Conservation (phyloP, 257 asterid species). For the Datura wrightii region DNA sequence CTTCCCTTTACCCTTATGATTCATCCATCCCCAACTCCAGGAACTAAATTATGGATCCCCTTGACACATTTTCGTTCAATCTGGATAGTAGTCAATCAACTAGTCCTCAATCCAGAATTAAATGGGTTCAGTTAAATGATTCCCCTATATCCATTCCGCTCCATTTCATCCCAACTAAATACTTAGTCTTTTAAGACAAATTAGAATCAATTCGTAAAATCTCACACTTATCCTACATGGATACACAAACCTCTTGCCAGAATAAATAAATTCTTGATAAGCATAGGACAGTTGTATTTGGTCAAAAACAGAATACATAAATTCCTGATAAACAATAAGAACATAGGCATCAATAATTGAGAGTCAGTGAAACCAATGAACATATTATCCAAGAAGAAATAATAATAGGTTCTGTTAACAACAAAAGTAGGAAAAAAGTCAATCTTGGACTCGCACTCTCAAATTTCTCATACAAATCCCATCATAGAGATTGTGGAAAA, state of each 20-base stretch:
- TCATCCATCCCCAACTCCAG: not conserved
- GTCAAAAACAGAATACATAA: not conserved
- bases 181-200: not conserved
- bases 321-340: not conserved
- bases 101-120: not conserved
- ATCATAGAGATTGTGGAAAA: not conserved
- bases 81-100: not conserved
- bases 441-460: not conserved
- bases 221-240: not conserved
- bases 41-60: constrained; percentile 6
- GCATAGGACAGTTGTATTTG: not conserved
- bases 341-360: not conserved
- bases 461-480: not conserved
- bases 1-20: not conserved
- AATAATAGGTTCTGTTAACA: not conserved
- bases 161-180: not conserved
- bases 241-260: not conserved
- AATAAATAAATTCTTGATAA: not conserved
- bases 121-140: not conserved
- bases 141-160: not conserved
- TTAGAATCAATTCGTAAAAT: not conserved
- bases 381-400: constrained; percentile 3
- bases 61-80: not conserved
- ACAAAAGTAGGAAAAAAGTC: not conserved
- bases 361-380: not conserved